These are phyloP conservation scores for Whalleya microplaca DNA, from an alignment of 2,329 filamentous ascomycete species.

Conservation along the genomic window DNA sequence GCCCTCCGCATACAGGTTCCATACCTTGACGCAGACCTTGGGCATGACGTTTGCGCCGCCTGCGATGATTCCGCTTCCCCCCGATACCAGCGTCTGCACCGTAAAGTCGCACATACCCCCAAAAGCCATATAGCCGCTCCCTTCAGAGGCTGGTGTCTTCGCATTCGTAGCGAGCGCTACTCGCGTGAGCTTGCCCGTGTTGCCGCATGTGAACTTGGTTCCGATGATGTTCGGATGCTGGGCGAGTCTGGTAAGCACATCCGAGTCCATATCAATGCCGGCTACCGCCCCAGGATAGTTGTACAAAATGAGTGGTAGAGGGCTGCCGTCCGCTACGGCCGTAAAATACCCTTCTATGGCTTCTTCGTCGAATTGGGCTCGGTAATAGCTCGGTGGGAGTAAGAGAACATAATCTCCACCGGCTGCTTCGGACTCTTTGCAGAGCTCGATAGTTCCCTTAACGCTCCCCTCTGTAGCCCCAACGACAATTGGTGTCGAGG, in stretches of 20 bases:
- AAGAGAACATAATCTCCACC: conserved; percentile 82
- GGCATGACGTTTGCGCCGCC: conserved; percentile 86
- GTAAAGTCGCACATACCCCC: conserved; percentile 90
- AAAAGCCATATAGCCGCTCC: conserved; percentile 79
- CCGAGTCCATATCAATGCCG: conserved; percentile 88
- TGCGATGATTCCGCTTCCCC: conserved; percentile 83
- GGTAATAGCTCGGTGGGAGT: conserved; percentile 84
- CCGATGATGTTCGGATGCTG: conserved; percentile 83
- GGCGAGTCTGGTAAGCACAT: conserved; percentile 79
- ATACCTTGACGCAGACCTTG: conserved; percentile 77
- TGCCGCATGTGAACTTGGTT: conserved; percentile 91
- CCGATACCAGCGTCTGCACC: conserved; percentile 76
- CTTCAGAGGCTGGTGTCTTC: conserved; percentile 63
- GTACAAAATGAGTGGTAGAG: conserved; percentile 82
- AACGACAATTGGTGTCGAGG: conserved; percentile 76
- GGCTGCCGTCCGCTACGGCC: conserved; percentile 74
- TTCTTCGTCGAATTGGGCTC: conserved; percentile 73
- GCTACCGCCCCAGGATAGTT: conserved; percentile 89
- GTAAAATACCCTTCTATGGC: conserved; percentile 75
- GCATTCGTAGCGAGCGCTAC: conserved; percentile 75
- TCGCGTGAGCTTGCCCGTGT: conserved; percentile 85
- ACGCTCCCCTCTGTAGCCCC: conserved; percentile 83
- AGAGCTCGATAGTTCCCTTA: conserved; percentile 76
- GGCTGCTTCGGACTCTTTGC: conserved; percentile 65
- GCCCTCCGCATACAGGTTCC: conserved; percentile 74